phyloP scores from a whole-genome alignment of 2,329 filamentous ascomycete species.

The Fusarium penzigii region DNA sequence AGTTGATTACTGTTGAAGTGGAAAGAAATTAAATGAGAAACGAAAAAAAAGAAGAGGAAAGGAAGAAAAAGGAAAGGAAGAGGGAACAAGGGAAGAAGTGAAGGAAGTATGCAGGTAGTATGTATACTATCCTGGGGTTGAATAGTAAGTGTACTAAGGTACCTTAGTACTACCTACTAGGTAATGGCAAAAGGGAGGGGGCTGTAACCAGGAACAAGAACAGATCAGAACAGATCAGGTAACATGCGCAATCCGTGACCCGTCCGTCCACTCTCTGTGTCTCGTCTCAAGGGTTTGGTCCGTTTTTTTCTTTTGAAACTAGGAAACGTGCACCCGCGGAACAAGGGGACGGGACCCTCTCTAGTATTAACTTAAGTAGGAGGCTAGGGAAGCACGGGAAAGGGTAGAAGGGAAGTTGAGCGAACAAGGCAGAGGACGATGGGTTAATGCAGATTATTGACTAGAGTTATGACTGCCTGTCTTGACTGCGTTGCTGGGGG shows the following conservation, averaged over 20 bases:
- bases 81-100: constrained; percentile 2
- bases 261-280: constrained; percentile 6
- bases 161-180: too few relatives aligned
- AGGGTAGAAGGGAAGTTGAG: background rate
- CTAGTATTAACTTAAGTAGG: too few relatives aligned
- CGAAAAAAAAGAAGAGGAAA: constrained; percentile 11
- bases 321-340: background rate
- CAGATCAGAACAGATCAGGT: constrained; percentile 2
- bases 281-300: background rate
- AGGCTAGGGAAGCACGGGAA: background rate
- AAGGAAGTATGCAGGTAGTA: constrained; percentile 1
- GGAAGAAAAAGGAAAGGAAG: constrained; percentile 12
- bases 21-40: constrained; percentile 16
- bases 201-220: constrained; percentile 11
- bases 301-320: background rate
- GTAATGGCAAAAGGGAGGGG: constrained; percentile 1
- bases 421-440: background rate
- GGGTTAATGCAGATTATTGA: background rate
- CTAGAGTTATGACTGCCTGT: too few relatives aligned
- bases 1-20: constrained; percentile 3
- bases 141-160: too few relatives aligned
- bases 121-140: too few relatives aligned
- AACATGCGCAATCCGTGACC: constrained; percentile 1
- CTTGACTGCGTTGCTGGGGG: too few relatives aligned
- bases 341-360: background rate